Percentiles rank a stretch among this genome's conserved stretches.
These are phyloP conservation scores for Cucurbita pepo DNA, from an alignment of 306 rosid genomes.

Conservation along the genomic window DNA sequence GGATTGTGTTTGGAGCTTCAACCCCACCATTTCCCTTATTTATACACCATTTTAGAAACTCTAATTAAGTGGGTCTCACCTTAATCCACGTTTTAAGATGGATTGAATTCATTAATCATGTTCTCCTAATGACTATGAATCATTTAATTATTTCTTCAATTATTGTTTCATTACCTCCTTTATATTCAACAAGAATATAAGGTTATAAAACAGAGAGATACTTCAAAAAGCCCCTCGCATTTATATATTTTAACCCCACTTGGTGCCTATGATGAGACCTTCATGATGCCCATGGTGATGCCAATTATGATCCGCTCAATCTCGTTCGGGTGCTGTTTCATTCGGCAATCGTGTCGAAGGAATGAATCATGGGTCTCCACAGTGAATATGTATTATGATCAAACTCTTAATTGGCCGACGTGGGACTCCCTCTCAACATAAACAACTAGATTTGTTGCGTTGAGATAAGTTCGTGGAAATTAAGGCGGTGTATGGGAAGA, in stretches of 20 bases:
- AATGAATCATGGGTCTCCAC: too few relatives aligned
- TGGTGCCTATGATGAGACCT: slow-evolving; percentile 11
- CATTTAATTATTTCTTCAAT: slow-evolving; percentile 4
- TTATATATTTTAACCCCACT: slow-evolving; percentile 6
- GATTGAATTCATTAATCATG: not conserved
- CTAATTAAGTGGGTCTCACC: slow-evolving; percentile 5
- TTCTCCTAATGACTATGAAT: slow-evolving; percentile 4
- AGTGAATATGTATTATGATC: too few relatives aligned
- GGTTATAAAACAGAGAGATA: slow-evolving; percentile 7
- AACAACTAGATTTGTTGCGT: not conserved
- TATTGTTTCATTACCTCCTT: slow-evolving; percentile 9
- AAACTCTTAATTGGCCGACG: too few relatives aligned
- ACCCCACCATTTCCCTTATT: not conserved
- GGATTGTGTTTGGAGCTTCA: slow-evolving; percentile 5
- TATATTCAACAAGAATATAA: slow-evolving; percentile 7
- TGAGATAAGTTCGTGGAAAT: not conserved
- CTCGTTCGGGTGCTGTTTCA: not conserved
- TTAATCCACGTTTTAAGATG: slow-evolving; percentile 10
- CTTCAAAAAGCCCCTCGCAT: slow-evolving; percentile 5
- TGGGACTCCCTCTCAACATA: too few relatives aligned
- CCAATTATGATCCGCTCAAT: slow-evolving; percentile 1
- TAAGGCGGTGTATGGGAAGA: not conserved
- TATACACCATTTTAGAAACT: not conserved
- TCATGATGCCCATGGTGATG: slow-evolving; percentile 9
- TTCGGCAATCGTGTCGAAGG: too few relatives aligned